Base-by-base conservation (phyloP, 2,329 filamentous ascomycete species). In the Mycosphaerella sp. region DNA sequence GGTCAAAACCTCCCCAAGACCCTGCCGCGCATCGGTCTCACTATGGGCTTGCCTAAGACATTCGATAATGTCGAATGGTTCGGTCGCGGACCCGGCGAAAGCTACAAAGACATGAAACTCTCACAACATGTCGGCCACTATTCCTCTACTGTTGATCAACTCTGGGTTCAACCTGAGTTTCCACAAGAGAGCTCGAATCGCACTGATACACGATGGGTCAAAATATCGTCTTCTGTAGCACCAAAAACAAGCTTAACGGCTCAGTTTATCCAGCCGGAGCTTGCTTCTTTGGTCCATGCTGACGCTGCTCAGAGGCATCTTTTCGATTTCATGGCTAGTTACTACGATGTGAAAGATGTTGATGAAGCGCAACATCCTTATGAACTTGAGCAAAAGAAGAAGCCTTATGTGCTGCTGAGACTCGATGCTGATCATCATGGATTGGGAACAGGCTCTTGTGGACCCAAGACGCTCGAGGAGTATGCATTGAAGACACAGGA, bases 171-270 rank as follows among this genome's bases (percentile, higher is more conserved):
- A 1, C 86, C 85, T 59, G 84, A 87, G 14, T 80, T 81, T 17
- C 84, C 84, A 0, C 84, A 87, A 63, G 84, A 87, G 59, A 80
- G 77, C 46, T 80, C 81, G 1, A 87, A 86, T 63, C 72, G 79
- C 12, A 79, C 78, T 49, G 79, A 79, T 30, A 79, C 77, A 0
- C 71, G 78, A 6, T 86, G 80, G 77, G 66, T 85, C 25, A 30
- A 49, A 28, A 13, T 49, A 2, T 36, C 37, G 1, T 37, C 45
- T 5, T 32, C 39, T 2, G 34, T 5, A 6, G 21, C 21, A 25
- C 21, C n/a, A n/a, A n/a, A 49, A 18, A 54, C 52, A 2, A 36
- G 41, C 9, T 27, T 64, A 9, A 57, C 59, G 2, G 66, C 59
- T 4, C 64, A 68, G 30, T 70, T 66, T 56, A 61, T 65, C 1